Evolutionary conservation across 768 basidiomycete species (phyloP).

Genomic region (Tubosaeta sp.): DNA sequence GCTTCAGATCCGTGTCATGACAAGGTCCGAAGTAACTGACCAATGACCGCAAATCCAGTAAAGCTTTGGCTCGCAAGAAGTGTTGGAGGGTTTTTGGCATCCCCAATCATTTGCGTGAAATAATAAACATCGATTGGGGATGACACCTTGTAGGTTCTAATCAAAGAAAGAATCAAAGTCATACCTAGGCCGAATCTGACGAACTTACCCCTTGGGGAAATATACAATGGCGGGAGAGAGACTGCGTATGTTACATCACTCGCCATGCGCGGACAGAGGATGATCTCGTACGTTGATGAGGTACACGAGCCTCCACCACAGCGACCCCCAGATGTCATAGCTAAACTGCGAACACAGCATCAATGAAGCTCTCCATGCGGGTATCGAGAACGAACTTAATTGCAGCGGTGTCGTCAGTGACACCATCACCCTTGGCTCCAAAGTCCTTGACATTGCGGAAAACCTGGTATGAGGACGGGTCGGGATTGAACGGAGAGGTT

Average conservation of each 20-base stretch:
- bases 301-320: slow-evolving; percentile 48
- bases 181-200: background rate
- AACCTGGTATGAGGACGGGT: slow-evolving; percentile 53
- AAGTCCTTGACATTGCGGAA: slow-evolving; percentile 72
- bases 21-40: slow-evolving; percentile 30
- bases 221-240: slow-evolving; percentile 67
- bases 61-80: slow-evolving; percentile 59
- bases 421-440: slow-evolving; percentile 56
- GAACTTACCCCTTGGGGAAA: slow-evolving; percentile 61
- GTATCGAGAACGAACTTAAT: slow-evolving; percentile 48
- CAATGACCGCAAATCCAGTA: slow-evolving; percentile 69
- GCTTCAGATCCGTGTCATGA: background rate
- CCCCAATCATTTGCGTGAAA: slow-evolving; percentile 75
- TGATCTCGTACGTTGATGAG: slow-evolving; percentile 46
- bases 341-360: slow-evolving; percentile 39
- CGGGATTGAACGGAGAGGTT: slow-evolving; percentile 59
- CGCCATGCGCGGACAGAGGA: background rate
- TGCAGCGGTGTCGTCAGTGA: slow-evolving; percentile 69
- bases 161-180: slow-evolving; percentile 1
- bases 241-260: slow-evolving; percentile 3
- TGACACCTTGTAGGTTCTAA: slow-evolving; percentile 64
- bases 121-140: slow-evolving; percentile 65
- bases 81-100: slow-evolving; percentile 63
- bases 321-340: slow-evolving; percentile 57
- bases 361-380: background rate